These are phyloP conservation scores for Coelastrella sp. DNA, from an alignment of 139 green algal species.

Conservation along the genomic window DNA sequence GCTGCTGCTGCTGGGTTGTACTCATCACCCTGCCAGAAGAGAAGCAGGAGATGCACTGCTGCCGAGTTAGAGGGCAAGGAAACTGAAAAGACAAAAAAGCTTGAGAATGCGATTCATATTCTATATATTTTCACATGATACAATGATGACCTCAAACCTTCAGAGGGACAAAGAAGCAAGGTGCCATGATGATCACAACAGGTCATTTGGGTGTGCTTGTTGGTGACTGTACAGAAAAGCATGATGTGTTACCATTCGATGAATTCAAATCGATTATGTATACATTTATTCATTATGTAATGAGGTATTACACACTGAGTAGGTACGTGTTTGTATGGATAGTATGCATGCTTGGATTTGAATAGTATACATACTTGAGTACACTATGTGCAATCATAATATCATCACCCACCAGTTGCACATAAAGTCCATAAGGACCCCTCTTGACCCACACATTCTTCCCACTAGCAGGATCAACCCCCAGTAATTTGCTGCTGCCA, in stretches of 20 bases:
- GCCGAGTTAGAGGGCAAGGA: background rate
- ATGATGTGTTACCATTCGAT: too few species aligned
- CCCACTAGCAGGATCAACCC: constrained; percentile 54
- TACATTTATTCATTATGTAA: too few species aligned
- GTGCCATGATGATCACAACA: too few species aligned
- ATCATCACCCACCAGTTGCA: constrained; percentile 62
- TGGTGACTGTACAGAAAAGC: too few species aligned
- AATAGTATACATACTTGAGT: background rate
- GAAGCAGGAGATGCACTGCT: background rate
- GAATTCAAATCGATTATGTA: too few species aligned
- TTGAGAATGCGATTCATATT: too few species aligned
- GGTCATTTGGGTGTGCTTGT: too few species aligned
- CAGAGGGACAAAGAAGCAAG: too few species aligned
- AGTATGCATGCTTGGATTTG: background rate
- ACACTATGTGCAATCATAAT: background rate
- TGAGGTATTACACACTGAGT: too few species aligned
- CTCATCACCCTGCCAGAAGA: background rate
- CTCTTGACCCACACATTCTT: constrained; percentile 58
- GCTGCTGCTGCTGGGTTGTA: background rate
- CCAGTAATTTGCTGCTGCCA: constrained; percentile 52
- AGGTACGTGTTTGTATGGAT: background rate
- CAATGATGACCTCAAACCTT: too few species aligned
- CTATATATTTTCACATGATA: too few species aligned
- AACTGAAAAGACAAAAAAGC: too few species aligned
- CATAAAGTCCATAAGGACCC: constrained; percentile 81